Evolutionary conservation across 2,329 filamentous ascomycete species (phyloP).

Genomic region (Trichoderma guizhouense): DNA sequence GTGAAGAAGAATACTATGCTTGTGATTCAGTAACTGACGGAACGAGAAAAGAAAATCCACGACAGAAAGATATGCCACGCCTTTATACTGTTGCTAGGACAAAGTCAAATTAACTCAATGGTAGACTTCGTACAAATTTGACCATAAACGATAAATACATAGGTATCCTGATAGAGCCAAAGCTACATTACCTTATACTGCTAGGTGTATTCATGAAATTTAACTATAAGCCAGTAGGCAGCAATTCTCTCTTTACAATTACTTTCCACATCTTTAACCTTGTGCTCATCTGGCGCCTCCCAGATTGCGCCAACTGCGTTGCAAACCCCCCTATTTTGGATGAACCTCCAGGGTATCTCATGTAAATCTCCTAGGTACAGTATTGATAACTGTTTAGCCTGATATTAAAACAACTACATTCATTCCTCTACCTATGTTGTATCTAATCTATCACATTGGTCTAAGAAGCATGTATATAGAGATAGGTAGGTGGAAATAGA

Average conservation of each 20-base stretch:
- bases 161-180: neutral
- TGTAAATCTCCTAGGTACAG: neutral
- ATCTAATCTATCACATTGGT: neutral
- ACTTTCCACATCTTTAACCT: neutral
- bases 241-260: neutral
- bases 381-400: neutral
- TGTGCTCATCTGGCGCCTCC: neutral
- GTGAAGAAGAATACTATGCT: too few relatives aligned
- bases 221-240: neutral
- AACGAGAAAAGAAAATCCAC: neutral
- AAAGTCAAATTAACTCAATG: neutral
- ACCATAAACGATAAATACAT: too few relatives aligned
- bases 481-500: too few relatives aligned
- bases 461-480: too few relatives aligned
- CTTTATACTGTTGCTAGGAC: neutral
- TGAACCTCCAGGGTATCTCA: neutral
- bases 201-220: neutral
- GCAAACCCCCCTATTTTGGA: neutral
- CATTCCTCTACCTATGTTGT: neutral
- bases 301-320: neutral
- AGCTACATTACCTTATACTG: neutral
- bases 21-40: too few relatives aligned
- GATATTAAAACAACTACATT: neutral
- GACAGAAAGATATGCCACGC: accelerated
- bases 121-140: too few relatives aligned